Base-by-base conservation (phyloP, 208 protist species). In the Trypanosoma mega region DNA sequence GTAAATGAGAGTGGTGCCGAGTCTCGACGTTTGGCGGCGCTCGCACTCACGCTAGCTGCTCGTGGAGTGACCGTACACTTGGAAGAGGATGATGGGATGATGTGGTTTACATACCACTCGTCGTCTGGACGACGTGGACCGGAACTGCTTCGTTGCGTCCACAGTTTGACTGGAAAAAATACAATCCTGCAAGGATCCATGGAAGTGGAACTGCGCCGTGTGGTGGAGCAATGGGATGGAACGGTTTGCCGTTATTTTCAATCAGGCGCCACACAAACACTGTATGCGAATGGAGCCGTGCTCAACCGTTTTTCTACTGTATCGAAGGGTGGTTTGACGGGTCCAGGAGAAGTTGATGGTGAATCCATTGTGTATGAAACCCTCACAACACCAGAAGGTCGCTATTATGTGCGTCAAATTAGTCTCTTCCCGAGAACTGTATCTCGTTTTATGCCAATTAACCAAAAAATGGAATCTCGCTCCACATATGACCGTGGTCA, bases 221-320 rank as follows among this genome's bases (percentile, higher is more conserved):
- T 58, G 16, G 68, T 92, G 14, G 55, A 86, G 33, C 54, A 74
- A 55, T 53, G 52, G 21, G 68, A 57, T 20, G 88, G 88, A 16
- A 68, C 69, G 20, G 78, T 94, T n/a, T 76, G 61, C 11, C 74
- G 82, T 56, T 70, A 63, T 59, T 94, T 89, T 31, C 63, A 76
- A 23, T 92, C 82, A 1, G 88, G 88, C 23, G 50, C 51, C 16
- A 75, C 69, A 39, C 88, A 90, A 46, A 36, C 71, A 30, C 66
- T 89, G 27, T 90, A 85, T 49, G 71, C 88, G 20, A 78, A 89
- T 45, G 88, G 88, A 37, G 69, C 74, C 4, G 74, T 83, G 11
- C 57, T 89, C 36, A 75, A 72, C 21, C 81, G 81, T 16, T 81
- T 76, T 27, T 78, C 79, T 0, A 31, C 41, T 18, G 9, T 20